Evolutionary conservation across 176 grass and related monocot species (phyloP).

Genomic region (Musa itinerans): DNA sequence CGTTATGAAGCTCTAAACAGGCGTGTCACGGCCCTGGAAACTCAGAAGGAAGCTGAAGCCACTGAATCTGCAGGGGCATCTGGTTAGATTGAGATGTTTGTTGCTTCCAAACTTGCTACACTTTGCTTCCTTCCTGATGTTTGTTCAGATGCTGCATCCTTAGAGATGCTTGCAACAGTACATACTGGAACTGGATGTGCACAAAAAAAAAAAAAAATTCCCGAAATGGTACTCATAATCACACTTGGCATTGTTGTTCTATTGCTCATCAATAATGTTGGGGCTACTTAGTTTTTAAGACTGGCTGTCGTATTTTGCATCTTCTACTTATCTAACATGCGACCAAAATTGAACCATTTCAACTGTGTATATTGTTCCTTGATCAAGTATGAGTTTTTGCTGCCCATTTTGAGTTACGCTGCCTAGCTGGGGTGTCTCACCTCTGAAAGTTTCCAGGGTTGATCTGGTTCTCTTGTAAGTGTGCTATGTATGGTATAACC

Average conservation of each 20-base stretch:
- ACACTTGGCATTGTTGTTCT: neutral
- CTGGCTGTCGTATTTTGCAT: no score
- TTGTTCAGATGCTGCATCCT: neutral
- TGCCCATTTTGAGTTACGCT: no score
- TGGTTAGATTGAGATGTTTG: constrained; percentile 19
- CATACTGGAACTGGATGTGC: neutral
- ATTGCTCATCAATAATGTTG: neutral
- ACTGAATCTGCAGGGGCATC: constrained; percentile 27
- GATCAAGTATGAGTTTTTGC: no score
- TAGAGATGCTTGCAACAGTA: neutral
- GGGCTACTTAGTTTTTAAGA: no score
- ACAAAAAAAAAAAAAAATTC: neutral
- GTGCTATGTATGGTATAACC: no score
- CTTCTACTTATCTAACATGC: no score
- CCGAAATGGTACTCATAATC: neutral
- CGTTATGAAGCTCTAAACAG: constrained; percentile 51
- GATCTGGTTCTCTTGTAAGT: no score
- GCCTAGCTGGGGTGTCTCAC: no score
- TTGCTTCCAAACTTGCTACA: neutral
- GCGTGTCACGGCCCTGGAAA: constrained; percentile 54
- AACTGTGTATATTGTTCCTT: no score
- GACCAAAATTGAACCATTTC: no score
- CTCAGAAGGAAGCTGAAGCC: constrained; percentile 25
- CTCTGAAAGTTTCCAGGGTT: no score
- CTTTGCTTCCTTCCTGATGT: neutral